phyloP scores from a whole-genome alignment of 352 stramenopile species.

The Globisporangium apiculatum region DNA sequence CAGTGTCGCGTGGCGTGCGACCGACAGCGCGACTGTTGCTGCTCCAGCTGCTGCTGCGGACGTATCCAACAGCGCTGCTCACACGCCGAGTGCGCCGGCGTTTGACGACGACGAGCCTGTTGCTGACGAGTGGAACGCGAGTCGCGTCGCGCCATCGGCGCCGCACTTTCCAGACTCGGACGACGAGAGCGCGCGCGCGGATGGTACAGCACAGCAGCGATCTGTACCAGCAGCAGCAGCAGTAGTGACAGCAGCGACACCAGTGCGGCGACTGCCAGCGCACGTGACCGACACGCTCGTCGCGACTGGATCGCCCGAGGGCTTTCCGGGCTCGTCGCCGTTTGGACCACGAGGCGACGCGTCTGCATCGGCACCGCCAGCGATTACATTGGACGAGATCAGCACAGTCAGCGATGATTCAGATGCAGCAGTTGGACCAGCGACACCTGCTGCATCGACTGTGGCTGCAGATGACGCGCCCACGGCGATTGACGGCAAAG shows the following conservation, averaged over 20 bases:
- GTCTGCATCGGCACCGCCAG: slow-evolving; percentile 12
- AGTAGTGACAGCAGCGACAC: not conserved
- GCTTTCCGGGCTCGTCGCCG: slow-evolving; percentile 12
- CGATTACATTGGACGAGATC: slow-evolving; percentile 3
- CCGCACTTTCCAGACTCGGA: slow-evolving; percentile 37
- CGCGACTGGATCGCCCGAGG: slow-evolving; percentile 4
- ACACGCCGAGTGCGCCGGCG: slow-evolving; percentile 8
- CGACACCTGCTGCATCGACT: not conserved
- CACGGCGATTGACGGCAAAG: not conserved
- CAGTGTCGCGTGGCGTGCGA: too few species aligned
- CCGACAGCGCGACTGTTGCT: too few species aligned
- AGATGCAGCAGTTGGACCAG: not conserved
- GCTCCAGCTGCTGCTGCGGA: too few species aligned
- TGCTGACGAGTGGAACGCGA: not conserved
- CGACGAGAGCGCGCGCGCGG: slow-evolving; percentile 14
- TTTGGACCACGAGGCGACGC: slow-evolving; percentile 1
- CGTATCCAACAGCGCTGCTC: not conserved
- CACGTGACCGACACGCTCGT: slow-evolving; percentile 3
- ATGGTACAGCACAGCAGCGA: too few species aligned
- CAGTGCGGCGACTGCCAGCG: not conserved
- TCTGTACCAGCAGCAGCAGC: not conserved
- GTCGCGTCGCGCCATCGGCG: slow-evolving; percentile 24
- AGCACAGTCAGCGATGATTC: too few species aligned
- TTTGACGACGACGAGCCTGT: slow-evolving; percentile 8
- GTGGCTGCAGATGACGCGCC: not conserved